Conservation (phyloP, 257 asterid species). For the Haberlea rhodopensis region DNA sequence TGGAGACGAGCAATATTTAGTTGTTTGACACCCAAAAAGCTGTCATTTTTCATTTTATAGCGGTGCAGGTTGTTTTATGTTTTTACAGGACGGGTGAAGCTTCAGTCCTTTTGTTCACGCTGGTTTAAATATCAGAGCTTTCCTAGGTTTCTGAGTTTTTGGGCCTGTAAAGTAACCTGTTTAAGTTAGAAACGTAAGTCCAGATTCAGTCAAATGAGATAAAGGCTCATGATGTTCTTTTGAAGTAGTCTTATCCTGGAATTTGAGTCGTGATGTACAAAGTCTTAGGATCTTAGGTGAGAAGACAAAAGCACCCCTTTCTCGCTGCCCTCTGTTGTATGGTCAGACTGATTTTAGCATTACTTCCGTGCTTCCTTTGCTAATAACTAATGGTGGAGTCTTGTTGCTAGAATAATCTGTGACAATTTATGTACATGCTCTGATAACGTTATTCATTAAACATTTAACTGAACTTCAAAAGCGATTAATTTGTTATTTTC, state of each 20-base stretch:
- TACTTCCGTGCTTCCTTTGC: not conserved
- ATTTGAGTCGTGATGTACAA: constrained; percentile 1
- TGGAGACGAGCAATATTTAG: constrained; percentile 3
- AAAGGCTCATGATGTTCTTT: constrained; percentile 7
- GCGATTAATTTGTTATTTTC: constrained; percentile 8
- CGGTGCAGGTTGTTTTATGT: not conserved
- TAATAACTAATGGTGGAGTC: not conserved
- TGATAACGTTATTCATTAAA: constrained; percentile 13
- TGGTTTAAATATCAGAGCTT: constrained; percentile 16
- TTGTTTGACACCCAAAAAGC: not conserved
- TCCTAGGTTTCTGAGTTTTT: not conserved
- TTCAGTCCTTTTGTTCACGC: constrained; percentile 14
- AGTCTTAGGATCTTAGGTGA: constrained; percentile 9
- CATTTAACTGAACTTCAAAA: not conserved
- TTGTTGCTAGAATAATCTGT: constrained; percentile 6
- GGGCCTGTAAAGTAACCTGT: constrained; percentile 1
- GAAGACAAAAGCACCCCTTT: not conserved
- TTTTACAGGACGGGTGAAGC: not conserved
- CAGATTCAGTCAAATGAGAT: constrained; percentile 9
- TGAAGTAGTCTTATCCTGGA: not conserved
- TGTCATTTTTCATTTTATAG: not conserved
- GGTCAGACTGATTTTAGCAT: not conserved
- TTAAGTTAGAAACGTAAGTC: not conserved
- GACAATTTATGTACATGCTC: constrained; percentile 11
- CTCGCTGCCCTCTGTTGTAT: constrained; percentile 1